Base-by-base conservation (phyloP, 1,284 basidiomycete genomes). In the Cutaneotrichosporon sp. region DNA sequence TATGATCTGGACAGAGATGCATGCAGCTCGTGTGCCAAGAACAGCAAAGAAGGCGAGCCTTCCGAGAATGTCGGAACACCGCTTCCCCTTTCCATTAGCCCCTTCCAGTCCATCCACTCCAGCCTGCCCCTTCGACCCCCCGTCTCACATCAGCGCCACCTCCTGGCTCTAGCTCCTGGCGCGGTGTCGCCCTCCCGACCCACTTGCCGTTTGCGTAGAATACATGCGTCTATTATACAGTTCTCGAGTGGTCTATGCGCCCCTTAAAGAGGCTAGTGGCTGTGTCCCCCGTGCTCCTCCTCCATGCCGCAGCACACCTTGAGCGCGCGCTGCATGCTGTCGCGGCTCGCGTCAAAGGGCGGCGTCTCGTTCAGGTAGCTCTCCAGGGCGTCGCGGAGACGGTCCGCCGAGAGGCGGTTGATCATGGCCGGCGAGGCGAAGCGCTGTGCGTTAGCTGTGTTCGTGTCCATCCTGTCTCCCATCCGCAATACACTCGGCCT, bases 271-370 rank as follows among this genome's bases (percentile, higher is more conserved):
- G 24, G 46, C 25, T 25, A 9, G 27, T 20, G 33, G 1, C 33
- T 33, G 11, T 2, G 36, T 13, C 13, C 4, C 27, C 10, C 25
- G 36, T n/a, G n/a, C n/a, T n/a, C 33, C 22, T 58, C 56, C 38
- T 65, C 64, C 51, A 65, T 59, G 36, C 64, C 64, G 51, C 64
- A 65, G 64, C 64, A 65, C 25, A 66, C 59, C 56, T 60, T 59
- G 56, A 66, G 56, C 18, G 64, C 64, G 29, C 58, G 53, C 47
- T 55, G 56, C 55, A 66, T 56, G 49, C 43, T 45, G 49, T 63
- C 61, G 56, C 62, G 59, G n/a, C 38, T 51, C 16, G 54, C 59
- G 34, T 63, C 61, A 22, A 60, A 58, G 14, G 64, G 61, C 49
- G 61, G 61, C 50, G 54, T 54, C 59, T 66, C 64, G 59, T 60